Evolutionary conservation across 495 filamentous ascomycete genomes (phyloP).

Genomic region (Penicillium turbatum): DNA sequence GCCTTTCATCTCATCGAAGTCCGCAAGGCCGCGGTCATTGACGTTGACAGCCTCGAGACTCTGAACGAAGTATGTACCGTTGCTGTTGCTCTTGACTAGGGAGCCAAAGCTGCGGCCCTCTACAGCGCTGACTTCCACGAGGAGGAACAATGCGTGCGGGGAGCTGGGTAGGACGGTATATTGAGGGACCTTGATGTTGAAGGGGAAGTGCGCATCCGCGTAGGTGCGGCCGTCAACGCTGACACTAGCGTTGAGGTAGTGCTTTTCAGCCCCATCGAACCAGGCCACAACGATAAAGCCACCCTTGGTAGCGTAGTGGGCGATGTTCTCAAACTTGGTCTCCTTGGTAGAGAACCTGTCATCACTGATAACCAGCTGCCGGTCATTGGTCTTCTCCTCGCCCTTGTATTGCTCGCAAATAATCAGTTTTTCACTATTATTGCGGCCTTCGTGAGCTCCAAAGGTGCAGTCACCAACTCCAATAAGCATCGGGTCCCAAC

Average conservation of each 20-base stretch:
- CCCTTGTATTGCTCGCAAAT: conserved; percentile 73
- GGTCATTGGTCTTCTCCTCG: conserved; percentile 53
- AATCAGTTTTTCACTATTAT: conserved; percentile 61
- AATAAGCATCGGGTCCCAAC: conserved; percentile 64
- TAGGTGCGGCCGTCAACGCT: conserved; percentile 80
- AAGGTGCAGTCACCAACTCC: conserved; percentile 79
- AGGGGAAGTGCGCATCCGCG: conserved; percentile 79
- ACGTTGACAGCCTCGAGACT: conserved; percentile 75
- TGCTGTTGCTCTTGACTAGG: conserved; percentile 96
- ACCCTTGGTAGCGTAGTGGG: conserved; percentile 84
- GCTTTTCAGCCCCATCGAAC: conserved; percentile 55
- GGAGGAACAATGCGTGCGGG: conserved; percentile 87
- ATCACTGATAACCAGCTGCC: conserved; percentile 66
- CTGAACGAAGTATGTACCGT: conserved; percentile 89
- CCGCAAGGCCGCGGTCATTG: conserved; percentile 69
- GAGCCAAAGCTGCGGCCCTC: conserved; percentile 67
- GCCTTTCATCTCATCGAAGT: conserved; percentile 93
- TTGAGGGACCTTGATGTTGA: conserved; percentile 67
- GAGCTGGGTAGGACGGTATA: conserved; percentile 94
- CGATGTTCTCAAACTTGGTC: conserved; percentile 61
- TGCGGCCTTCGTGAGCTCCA: conserved; percentile 59
- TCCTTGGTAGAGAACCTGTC: conserved; percentile 65
- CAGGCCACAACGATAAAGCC: conserved; percentile 92
- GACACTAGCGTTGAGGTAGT: conserved; percentile 69
- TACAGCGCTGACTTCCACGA: conserved; percentile 68